A percentile compares a stretch with the other conserved stretches of the same genome.
phyloP scores from a whole-genome alignment of 2,329 filamentous ascomycete genomes.

The Fusarium piperis region DNA sequence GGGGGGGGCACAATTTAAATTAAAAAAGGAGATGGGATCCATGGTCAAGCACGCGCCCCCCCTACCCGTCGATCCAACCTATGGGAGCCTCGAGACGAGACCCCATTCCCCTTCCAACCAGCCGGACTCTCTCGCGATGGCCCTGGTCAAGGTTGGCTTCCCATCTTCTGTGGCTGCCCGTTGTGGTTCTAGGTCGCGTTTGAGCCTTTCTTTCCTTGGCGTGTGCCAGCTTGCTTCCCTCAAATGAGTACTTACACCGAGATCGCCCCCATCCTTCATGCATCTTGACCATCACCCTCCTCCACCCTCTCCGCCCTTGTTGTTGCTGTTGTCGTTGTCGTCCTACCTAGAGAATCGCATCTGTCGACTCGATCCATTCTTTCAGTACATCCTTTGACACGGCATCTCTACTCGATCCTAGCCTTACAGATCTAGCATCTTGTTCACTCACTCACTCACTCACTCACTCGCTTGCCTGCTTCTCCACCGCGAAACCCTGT shows the following conservation, averaged over 20 bases:
- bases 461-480: slow-evolving; percentile 20
- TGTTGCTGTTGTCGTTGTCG: slow-evolving; percentile 5
- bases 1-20: slow-evolving; percentile 29
- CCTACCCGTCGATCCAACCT: slow-evolving; percentile 19
- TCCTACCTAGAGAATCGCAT: slow-evolving; percentile 35
- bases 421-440: slow-evolving; percentile 17
- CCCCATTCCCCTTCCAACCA: slow-evolving; percentile 15
- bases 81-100: slow-evolving; percentile 25
- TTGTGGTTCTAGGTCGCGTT: neutral
- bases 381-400: slow-evolving; percentile 21
- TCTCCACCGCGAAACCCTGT: slow-evolving; percentile 36
- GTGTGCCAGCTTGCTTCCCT: slow-evolving; percentile 7
- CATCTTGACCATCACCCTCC: slow-evolving; percentile 7
- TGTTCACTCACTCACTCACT: slow-evolving; percentile 5
- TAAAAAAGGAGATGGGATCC: slow-evolving; percentile 28
- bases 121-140: neutral
- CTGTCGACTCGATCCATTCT: slow-evolving; percentile 41
- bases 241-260: slow-evolving; percentile 28
- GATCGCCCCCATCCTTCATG: neutral
- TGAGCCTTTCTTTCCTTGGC: slow-evolving; percentile 26
- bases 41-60: neutral
- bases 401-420: slow-evolving; percentile 19
- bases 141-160: neutral
- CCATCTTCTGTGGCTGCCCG: slow-evolving; percentile 19
- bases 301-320: slow-evolving; percentile 20